Evolutionary conservation across 129 eudicot genomes (phyloP), one percentile per base, ranked within the genome.

Genomic region (Sambucus nigra): DNA sequence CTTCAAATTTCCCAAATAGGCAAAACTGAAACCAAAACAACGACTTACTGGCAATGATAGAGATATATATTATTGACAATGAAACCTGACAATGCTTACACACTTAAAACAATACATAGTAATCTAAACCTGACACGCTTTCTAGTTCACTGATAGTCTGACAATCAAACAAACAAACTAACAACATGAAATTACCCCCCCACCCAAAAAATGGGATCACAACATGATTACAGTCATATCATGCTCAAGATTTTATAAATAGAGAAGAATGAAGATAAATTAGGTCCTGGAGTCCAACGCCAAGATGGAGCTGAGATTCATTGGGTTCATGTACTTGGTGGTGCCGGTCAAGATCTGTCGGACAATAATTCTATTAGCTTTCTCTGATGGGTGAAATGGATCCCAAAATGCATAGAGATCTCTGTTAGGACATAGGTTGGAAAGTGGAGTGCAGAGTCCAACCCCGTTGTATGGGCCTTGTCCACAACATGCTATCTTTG

Each of bases 381-480:
- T 87, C 45, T 87, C 88, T 0, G 94, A 55, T 9, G 94, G 94
- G 51, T 87, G 96, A 62, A 79, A 82, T 24, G 88, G 66, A 44
- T 87, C 96, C 94, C 96, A 87, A 48, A 82, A 87, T 25, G 80
- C 94, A 41, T 82, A 87, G 7, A 63, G 3, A 49, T 80, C 77
- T 60, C 94, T 74, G 57, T 87, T 59, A 7, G 76, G 59, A 42
- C 96, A 87, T 68, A 87, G 48, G 64, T 83, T 83, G 17, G 94
- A 87, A 3, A 80, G 17, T 6, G 63, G 49, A 20, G 86, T 80
- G 69, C 96, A 87, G 0, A 80, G 76, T 0, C 94, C 94, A 0
- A 77, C 48, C 48, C 96, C 96, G 25, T 87, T 87, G 68, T 82
- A 79, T 46, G 68, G 80, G 33, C 96, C 94, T 76, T 87, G 96